Conservation (phyloP, 257 asterid species). For the Ligustrum vulgare region DNA sequence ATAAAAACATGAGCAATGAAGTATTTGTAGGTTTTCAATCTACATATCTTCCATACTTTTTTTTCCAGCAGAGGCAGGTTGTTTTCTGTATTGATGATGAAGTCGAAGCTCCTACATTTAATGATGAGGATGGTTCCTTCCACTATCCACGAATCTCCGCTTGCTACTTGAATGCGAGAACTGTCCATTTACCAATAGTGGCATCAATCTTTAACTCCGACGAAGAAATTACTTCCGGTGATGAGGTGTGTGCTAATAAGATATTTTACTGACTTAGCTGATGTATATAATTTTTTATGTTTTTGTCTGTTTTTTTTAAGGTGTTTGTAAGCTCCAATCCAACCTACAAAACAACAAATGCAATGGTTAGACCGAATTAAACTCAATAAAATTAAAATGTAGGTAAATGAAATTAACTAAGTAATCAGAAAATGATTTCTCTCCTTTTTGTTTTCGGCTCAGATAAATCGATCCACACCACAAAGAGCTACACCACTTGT, state of each 20-base stretch:
- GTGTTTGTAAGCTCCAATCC: no score
- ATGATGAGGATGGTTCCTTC: conserved; percentile 36
- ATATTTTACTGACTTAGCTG: not conserved
- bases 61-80: conserved; percentile 40
- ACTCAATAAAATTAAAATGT: no score
- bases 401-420: no score
- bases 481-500: no score
- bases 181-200: conserved; percentile 26
- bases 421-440: no score
- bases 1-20: conserved; percentile 7
- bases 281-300: no score
- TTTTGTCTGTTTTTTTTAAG: no score
- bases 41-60: conserved; percentile 29
- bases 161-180: conserved; percentile 29
- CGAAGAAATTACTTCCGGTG: conserved; percentile 53
- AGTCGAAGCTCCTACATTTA: conserved; percentile 60
- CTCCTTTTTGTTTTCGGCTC: no score
- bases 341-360: no score
- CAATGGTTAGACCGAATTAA: no score
- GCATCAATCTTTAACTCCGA: conserved; percentile 41
- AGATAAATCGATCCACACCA: no score
- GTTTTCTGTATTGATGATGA: conserved; percentile 49
- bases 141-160: conserved; percentile 26
- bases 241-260: conserved; percentile 47
- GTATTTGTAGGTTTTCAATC: conserved; percentile 10